phyloP scores from a whole-genome alignment of 2,329 filamentous ascomycete species.

The Lasiodiplodia citricola region DNA sequence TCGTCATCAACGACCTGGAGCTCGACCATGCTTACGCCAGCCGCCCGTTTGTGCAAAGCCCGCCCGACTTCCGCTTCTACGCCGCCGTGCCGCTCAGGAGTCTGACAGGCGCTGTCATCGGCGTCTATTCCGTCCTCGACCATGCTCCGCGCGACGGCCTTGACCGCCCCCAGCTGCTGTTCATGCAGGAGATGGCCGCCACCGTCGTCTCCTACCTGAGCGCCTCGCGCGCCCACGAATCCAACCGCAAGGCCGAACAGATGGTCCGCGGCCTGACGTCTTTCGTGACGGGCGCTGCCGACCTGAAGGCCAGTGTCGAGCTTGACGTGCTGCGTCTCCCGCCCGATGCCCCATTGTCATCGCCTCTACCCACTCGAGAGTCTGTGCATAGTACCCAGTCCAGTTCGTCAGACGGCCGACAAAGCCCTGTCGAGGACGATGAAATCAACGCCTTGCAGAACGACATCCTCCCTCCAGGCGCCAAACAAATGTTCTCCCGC shows the following conservation, averaged over 20 bases:
- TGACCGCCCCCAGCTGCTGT: slow-evolving; percentile 30
- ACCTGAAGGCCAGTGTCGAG: slow-evolving; percentile 5
- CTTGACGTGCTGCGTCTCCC: neutral
- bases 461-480: slow-evolving; percentile 34
- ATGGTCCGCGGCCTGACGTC: slow-evolving; percentile 40
- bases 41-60: slow-evolving; percentile 28
- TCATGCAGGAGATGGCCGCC: slow-evolving; percentile 38
- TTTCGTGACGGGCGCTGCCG: slow-evolving; percentile 29
- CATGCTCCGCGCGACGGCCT: slow-evolving; percentile 32
- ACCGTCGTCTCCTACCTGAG: slow-evolving; percentile 35
- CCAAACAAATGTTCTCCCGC: slow-evolving; percentile 40
- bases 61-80: slow-evolving; percentile 34
- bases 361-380: neutral
- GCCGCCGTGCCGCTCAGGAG: slow-evolving; percentile 35
- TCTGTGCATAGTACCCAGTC: neutral
- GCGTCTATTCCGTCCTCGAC: slow-evolving; percentile 36
- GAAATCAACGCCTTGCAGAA: slow-evolving; percentile 32
- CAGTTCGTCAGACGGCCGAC: too few species aligned
- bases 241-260: slow-evolving; percentile 36
- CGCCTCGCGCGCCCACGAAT: slow-evolving; percentile 26
- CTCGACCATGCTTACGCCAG: neutral
- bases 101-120: slow-evolving; percentile 34
- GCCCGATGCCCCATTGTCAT: neutral
- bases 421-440: too few species aligned
- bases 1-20: slow-evolving; percentile 6